Percentiles rank a stretch among this genome's conserved stretches.
phyloP scores from a whole-genome alignment of 148 eudicot species.

The Heliamphora exappendiculata region DNA sequence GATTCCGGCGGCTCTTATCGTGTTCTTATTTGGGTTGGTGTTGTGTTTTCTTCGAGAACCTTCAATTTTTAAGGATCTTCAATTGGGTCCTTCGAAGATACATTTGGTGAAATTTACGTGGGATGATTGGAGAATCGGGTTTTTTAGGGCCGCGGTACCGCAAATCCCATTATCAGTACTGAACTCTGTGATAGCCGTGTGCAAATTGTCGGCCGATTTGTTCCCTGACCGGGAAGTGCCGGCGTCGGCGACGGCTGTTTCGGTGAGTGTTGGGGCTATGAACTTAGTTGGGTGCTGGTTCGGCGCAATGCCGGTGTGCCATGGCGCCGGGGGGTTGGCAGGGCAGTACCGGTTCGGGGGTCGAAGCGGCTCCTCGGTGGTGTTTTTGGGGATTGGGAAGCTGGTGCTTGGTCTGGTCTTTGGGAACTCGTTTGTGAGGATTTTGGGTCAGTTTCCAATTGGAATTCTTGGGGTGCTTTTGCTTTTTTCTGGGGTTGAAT shows the following conservation, averaged over 20 bases:
- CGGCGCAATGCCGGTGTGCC: conserved; percentile 61
- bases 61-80: conserved; percentile 32
- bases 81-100: conserved; percentile 37
- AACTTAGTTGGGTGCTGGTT: conserved; percentile 57
- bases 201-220: conserved; percentile 41
- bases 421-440: conserved; percentile 50
- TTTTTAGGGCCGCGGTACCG: conserved; percentile 40
- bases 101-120: conserved; percentile 32
- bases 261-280: conserved; percentile 47
- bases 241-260: conserved; percentile 38
- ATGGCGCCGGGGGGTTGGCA: conserved; percentile 56
- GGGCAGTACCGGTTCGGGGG: conserved; percentile 59
- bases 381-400: conserved; percentile 39
- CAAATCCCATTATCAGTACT: conserved; percentile 45
- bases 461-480: conserved; percentile 50
- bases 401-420: conserved; percentile 32
- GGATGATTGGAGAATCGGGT: conserved; percentile 50
- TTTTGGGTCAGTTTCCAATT: conserved; percentile 37
- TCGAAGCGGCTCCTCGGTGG: conserved; percentile 45
- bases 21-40: conserved; percentile 32
- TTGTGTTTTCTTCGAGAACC: conserved; percentile 40
- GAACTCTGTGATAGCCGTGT: conserved; percentile 52
- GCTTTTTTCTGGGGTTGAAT: conserved; percentile 54
- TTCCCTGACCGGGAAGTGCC: conserved; percentile 38
- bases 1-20: conserved; percentile 40